These are phyloP conservation scores for Colletotrichum cereale DNA, from an alignment of 2,329 filamentous ascomycete species.

Conservation along the genomic window DNA sequence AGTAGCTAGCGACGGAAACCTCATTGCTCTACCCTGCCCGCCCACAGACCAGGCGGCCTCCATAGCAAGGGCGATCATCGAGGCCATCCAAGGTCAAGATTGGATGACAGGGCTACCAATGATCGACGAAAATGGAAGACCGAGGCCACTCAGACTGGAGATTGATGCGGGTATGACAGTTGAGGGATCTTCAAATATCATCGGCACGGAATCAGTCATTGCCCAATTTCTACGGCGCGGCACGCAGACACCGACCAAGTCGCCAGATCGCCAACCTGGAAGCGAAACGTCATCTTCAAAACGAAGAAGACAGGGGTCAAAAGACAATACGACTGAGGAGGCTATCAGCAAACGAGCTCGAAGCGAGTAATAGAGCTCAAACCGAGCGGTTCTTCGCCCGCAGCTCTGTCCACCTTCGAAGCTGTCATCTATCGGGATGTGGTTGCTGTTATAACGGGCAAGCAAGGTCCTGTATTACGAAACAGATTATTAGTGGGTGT, in stretches of 20 bases:
- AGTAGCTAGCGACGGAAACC: conserved; percentile 62
- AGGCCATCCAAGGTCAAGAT: conserved; percentile 54
- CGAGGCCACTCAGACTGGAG: conserved; percentile 56
- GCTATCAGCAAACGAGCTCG: conserved; percentile 44
- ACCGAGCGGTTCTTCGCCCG: not conserved
- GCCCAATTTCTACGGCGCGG: conserved; percentile 46
- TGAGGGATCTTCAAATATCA: conserved; percentile 58
- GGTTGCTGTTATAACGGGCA: too few relatives aligned
- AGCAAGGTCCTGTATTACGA: not conserved
- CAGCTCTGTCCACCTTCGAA: not conserved
- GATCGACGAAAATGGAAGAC: conserved; percentile 59
- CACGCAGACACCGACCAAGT: not conserved
- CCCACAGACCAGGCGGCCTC: conserved; percentile 55
- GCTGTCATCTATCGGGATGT: not conserved
- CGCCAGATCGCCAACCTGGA: not conserved
- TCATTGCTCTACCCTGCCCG: conserved; percentile 57
- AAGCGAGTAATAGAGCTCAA: conserved; percentile 33
- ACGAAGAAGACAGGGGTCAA: conserved; percentile 41
- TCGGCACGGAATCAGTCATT: conserved; percentile 53
- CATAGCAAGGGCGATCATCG: conserved; percentile 59
- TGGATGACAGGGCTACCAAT: conserved; percentile 59
- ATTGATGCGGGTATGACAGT: conserved; percentile 61
- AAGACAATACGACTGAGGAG: conserved; percentile 39
- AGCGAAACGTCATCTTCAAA: conserved; percentile 2
- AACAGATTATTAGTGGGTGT: not conserved